Base-by-base conservation (phyloP, 257 asterid species). In the Solanum neorickii region DNA sequence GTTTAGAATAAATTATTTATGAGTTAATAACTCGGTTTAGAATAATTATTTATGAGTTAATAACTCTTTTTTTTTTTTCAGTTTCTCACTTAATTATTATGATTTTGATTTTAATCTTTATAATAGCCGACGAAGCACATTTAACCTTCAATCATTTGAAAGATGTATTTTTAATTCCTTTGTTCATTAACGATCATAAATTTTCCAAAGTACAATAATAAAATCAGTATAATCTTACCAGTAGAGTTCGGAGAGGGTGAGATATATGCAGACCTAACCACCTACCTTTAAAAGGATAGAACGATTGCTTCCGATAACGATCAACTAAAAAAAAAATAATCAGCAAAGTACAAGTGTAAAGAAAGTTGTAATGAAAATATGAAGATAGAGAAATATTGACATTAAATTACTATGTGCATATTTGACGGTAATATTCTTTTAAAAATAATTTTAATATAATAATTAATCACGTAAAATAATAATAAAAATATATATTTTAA, bases 211-310 rank as follows among this genome's bases (percentile, higher is more conserved):
- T 66, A 66, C 1, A 6, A 27, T 27, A 6, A 66, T 5, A 12
- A 5, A 25, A 13, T 25, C 35, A 66, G 7, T 12, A 66, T 25
- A 25, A 0, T 66, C 0, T 25, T 16, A 66, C 1, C 12, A 66
- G 5, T 66, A 12, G 0, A 0, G 2, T 12, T 0, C 0, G 0
- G 0, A 66, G 5, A 66, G 4, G 5, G 1, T 5, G 10, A 25
- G 1, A 0, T 12, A 4, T 66, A 66, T 66, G 35, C 9, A 25
- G 0, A 11, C 16, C 9, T 65, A 0, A 33, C 5, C 5, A 33
- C 35, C 6, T 33, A 33, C 5, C 5, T 33, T 33, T 33, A 33
- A 33, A 33, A 33, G 5, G 5, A 33, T 33, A 33, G 35, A 33
- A 33, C 5, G 0, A 33, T 33, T 33, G 35, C 5, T 33, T 33